Conservation (phyloP, 139 green algal genomes). For the Chlorella sp. region DNA sequence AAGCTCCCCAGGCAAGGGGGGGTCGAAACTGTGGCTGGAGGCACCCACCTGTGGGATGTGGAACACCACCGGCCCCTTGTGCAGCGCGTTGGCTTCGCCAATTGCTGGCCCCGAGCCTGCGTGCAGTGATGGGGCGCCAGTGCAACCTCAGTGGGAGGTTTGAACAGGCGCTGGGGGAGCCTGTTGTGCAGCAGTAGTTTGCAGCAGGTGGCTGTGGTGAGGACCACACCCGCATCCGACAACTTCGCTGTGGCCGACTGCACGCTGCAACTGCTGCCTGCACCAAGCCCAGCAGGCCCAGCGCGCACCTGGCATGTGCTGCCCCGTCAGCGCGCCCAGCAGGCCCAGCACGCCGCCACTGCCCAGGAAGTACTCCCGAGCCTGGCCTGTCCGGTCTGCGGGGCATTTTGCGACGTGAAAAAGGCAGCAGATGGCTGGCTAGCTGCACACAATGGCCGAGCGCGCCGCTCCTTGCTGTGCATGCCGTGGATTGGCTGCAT, state of each 20-base stretch:
- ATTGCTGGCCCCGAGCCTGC: conserved; percentile 32
- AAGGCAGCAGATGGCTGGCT: background rate
- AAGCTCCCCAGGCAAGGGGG: too few relatives aligned
- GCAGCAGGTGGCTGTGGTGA: too few relatives aligned
- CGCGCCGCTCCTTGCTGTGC: too few relatives aligned
- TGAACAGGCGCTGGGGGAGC: too few relatives aligned
- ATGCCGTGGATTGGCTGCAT: too few relatives aligned
- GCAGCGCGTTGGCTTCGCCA: conserved; percentile 46
- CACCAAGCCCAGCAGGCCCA: background rate
- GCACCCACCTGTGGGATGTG: conserved; percentile 36
- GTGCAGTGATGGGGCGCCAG: too few relatives aligned
- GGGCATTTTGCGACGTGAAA: background rate
- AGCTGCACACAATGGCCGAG: too few relatives aligned
- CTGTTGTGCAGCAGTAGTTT: too few relatives aligned
- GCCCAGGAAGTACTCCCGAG: conserved; percentile 52
- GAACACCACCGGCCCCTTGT: conserved; percentile 49
- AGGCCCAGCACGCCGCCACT: conserved; percentile 50
- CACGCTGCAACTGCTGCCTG: conserved; percentile 28
- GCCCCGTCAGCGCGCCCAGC: conserved; percentile 43
- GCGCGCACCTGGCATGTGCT: conserved; percentile 32
- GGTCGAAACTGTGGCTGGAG: background rate
- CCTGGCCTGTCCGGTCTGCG: background rate
- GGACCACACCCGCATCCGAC: too few relatives aligned
- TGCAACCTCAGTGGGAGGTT: background rate
- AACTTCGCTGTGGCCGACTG: too few relatives aligned